Evolutionary conservation across 495 filamentous ascomycete genomes (phyloP).

Genomic region (Pyrenula massariospora): DNA sequence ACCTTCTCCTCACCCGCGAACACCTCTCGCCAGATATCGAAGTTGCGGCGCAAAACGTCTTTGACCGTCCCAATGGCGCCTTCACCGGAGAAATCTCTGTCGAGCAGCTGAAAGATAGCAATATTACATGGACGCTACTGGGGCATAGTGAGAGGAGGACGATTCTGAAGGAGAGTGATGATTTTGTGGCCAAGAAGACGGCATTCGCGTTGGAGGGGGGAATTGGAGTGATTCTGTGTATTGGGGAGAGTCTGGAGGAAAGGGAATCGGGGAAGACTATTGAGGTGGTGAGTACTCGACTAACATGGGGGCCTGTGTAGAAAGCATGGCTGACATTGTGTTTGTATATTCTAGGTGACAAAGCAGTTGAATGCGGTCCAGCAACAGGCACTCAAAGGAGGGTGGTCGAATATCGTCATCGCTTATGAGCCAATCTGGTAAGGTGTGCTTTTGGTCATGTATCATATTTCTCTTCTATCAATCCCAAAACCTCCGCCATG

Average conservation of each 20-base stretch:
- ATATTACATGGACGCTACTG: slow-evolving; percentile 78
- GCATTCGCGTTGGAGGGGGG: slow-evolving; percentile 82
- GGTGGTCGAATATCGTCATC: slow-evolving; percentile 88
- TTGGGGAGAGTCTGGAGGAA: slow-evolving; percentile 79
- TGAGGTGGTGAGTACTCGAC: no score
- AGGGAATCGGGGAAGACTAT: neutral
- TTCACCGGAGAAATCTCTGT: slow-evolving; percentile 95
- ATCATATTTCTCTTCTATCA: neutral
- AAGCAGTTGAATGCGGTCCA: slow-evolving; percentile 86
- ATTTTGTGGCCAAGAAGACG: slow-evolving; percentile 82
- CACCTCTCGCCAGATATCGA: slow-evolving; percentile 57
- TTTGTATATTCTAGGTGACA: slow-evolving; percentile 69
- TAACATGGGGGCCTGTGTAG: no score
- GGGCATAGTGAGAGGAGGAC: slow-evolving; percentile 90
- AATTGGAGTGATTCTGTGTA: slow-evolving; percentile 85
- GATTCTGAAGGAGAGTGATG: slow-evolving; percentile 73
- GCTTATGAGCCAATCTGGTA: slow-evolving; percentile 98
- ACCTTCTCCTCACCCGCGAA: slow-evolving; percentile 75
- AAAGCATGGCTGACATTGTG: neutral
- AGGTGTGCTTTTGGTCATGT: slow-evolving; percentile 5
- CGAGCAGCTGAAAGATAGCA: slow-evolving; percentile 75
- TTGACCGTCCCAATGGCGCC: slow-evolving; percentile 89
- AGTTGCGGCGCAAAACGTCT: slow-evolving; percentile 91
- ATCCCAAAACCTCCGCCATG: no score
- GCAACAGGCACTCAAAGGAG: slow-evolving; percentile 78